Evolutionary conservation across 768 basidiomycete genomes (phyloP), one percentile per base, ranked within the genome.

Genomic region (Tulasnella sp.): DNA sequence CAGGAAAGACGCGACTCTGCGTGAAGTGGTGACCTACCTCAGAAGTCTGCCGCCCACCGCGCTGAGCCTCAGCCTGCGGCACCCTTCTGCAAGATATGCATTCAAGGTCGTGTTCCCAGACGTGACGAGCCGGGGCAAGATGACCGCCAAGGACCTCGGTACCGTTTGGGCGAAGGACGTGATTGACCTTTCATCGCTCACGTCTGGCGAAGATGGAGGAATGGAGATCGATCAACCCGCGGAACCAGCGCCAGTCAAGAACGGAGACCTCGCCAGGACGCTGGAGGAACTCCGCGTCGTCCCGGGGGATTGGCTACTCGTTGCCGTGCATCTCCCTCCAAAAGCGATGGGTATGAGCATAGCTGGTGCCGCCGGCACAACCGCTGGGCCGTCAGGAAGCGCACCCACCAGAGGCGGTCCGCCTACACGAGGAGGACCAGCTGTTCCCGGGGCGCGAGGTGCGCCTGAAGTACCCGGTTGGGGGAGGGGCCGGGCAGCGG

Each of bases 141-240:
- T 88, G 75, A 82, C 87, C 0, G 85, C 87, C 78, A 92, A 92
- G 80, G 92, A 94, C 47, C 86, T 94, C 59, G 92, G 92, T 34
- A 85, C 85, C 76, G 89, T 94, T 42, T 90, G 91, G 79, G 90
- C 91, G 59, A 88, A 91, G 74, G 92, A 93, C 80, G 90, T 93
- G 75, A 78, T 90, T 26, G 82, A 84, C 44, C 79, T 78, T 16
- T 81, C 86, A 6, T 89, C 90, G 0, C 84, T 88, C 0, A 84
- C 89, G 2, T 83, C 92, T 2, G 79, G 88, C 26, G 85, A 87
- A 62, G 88, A 88, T 73, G 72, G 75, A 0, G 84, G 83, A 22
- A 75, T 40, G 64, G 35, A 76, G 66, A 22, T 39, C 76, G 65
- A 59, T 76, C n/a, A 63, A 73, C 4, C 74, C 75, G 72, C 19